A percentile compares a stretch with the other conserved stretches of the same genome.
phyloP scores from a whole-genome alignment of 331 rosid species.

The Saraca asoca region DNA sequence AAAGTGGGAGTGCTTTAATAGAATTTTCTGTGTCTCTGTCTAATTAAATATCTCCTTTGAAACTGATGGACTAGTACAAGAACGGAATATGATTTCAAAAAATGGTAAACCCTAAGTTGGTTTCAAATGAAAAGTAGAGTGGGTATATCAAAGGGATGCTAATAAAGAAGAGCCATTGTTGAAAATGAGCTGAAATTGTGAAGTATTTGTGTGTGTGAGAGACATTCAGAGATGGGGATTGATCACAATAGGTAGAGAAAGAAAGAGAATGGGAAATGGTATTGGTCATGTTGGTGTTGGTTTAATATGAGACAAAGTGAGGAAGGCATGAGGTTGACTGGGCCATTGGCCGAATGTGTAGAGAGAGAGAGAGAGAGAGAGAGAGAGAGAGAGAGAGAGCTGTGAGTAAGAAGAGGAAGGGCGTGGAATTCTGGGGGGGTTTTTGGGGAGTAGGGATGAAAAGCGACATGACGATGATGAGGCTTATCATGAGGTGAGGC shows the following conservation, averaged over 20 bases:
- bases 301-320: constrained; percentile 55
- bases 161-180: constrained; percentile 34
- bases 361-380: constrained; percentile 27
- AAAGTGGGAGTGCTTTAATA: constrained; percentile 38
- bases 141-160: constrained; percentile 34
- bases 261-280: constrained; percentile 27
- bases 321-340: constrained; percentile 57
- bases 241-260: constrained; percentile 41
- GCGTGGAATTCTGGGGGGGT: constrained; percentile 99
- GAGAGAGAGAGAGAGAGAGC: constrained; percentile 15
- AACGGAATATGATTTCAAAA: constrained; percentile 16
- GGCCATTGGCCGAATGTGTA: constrained; percentile 34
- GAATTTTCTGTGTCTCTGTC: constrained; percentile 21
- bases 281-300: constrained; percentile 33
- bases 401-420: constrained; percentile 17
- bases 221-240: constrained; percentile 61
- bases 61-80: constrained; percentile 17
- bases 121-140: constrained; percentile 30
- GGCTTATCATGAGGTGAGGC: constrained; percentile 89
- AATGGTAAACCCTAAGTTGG: constrained; percentile 36
- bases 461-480: constrained; percentile 99
- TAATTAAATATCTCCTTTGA: too few species aligned
- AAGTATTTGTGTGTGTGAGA: constrained; percentile 46
- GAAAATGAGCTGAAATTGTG: constrained; percentile 48
- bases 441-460: constrained; percentile 78